Evolutionary conservation across 2,329 filamentous ascomycete species (phyloP).

Genomic region (Calonectria naviculata): DNA sequence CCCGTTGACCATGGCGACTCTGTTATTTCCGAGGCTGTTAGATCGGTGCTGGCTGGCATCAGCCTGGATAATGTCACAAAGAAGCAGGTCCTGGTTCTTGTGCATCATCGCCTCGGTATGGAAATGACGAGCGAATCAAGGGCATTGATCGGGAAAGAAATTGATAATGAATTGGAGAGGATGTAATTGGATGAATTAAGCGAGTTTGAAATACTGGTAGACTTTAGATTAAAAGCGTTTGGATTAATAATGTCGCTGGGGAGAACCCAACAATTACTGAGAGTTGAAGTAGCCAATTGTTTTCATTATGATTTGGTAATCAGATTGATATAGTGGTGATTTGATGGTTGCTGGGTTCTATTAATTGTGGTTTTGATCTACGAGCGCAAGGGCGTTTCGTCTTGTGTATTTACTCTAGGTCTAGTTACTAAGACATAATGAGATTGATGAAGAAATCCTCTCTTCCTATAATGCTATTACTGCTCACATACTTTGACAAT

Average conservation of each 20-base stretch:
- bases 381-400: too few relatives aligned
- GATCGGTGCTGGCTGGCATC: constrained; percentile 83
- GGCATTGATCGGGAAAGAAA: constrained; percentile 90
- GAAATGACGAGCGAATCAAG: constrained; percentile 87
- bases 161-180: constrained; percentile 91
- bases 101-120: constrained; percentile 92
- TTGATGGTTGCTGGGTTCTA: too few relatives aligned
- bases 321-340: too few relatives aligned
- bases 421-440: too few relatives aligned
- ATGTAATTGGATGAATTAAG: constrained; percentile 69
- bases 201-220: not conserved
- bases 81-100: constrained; percentile 92
- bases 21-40: constrained; percentile 87
- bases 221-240: not conserved
- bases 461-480: not conserved
- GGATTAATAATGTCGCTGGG: not conserved
- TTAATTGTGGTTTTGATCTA: too few relatives aligned
- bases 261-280: too few relatives aligned
- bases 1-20: constrained; percentile 78
- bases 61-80: constrained; percentile 96
- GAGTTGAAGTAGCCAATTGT: too few relatives aligned
- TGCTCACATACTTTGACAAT: not conserved
- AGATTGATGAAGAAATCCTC: too few relatives aligned
- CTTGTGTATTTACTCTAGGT: too few relatives aligned
- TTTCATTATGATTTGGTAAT: too few relatives aligned